Percentiles rank a stretch among this genome's conserved stretches.
phyloP scores from a whole-genome alignment of 305 asterid genomes.

The Stenogyne calaminthoides region DNA sequence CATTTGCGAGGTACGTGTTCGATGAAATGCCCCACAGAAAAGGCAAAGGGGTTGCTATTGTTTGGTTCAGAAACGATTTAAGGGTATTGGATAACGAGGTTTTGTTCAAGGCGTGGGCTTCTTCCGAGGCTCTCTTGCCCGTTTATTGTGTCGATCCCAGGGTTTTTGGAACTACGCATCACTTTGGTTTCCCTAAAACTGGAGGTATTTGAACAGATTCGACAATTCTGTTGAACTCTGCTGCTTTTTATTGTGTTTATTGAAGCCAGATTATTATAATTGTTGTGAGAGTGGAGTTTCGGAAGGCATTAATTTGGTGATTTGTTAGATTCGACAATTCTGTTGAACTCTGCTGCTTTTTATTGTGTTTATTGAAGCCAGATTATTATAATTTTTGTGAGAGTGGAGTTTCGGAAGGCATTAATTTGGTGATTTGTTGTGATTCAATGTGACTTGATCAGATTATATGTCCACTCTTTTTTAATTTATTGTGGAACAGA shows the following conservation, averaged over 20 bases:
- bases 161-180: constrained; percentile 57
- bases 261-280: neutral
- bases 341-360: too few species aligned
- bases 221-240: neutral
- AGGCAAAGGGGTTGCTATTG: constrained; percentile 84
- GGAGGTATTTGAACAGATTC: constrained; percentile 56
- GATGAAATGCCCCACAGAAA: constrained; percentile 40
- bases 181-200: constrained; percentile 88
- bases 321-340: too few species aligned
- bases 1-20: constrained; percentile 46
- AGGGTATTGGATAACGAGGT: constrained; percentile 84
- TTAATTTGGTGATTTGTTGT: too few species aligned
- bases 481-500: neutral
- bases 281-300: neutral
- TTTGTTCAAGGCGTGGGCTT: constrained; percentile 72
- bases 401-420: too few species aligned
- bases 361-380: too few species aligned
- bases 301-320: neutral
- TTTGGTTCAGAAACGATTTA: constrained; percentile 92
- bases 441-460: neutral
- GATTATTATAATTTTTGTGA: too few species aligned
- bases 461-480: neutral
- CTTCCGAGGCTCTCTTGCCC: constrained; percentile 77
- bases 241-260: neutral
- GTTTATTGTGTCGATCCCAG: constrained; percentile 88